These are phyloP conservation scores for Selaginella moellendorffii DNA, from an alignment of 75 land plant genomes.

Conservation along the genomic window DNA sequence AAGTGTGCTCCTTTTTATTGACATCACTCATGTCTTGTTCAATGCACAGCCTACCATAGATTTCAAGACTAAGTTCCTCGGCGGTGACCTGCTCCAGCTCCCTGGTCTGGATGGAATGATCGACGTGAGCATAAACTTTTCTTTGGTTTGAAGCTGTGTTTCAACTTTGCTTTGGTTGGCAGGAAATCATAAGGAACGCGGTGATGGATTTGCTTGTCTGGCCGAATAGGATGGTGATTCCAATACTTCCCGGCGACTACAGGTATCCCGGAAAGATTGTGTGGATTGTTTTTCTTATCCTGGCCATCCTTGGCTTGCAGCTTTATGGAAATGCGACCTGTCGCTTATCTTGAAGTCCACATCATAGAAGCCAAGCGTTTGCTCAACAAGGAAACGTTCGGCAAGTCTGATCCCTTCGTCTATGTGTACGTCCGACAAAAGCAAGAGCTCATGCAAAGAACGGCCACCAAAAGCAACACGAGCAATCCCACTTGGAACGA, in stretches of 20 bases:
- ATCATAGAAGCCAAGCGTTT: slow-evolving; percentile 21
- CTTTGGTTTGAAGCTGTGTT: not conserved
- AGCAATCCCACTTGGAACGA: slow-evolving; percentile 34
- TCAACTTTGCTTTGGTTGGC: not conserved
- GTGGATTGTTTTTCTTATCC: too few relatives aligned
- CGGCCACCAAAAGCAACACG: slow-evolving; percentile 24
- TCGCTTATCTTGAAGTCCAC: slow-evolving; percentile 23
- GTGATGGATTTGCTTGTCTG: slow-evolving; percentile 27
- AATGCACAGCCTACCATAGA: slow-evolving; percentile 24
- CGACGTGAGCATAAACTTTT: slow-evolving; percentile 21
- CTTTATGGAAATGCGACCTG: slow-evolving; percentile 23
- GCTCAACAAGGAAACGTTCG: slow-evolving; percentile 31
- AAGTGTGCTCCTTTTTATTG: slow-evolving; percentile 10
- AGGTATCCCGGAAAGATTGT: slow-evolving; percentile 12
- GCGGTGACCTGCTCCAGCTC: slow-evolving; percentile 25
- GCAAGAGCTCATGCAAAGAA: slow-evolving; percentile 26
- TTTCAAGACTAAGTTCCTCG: slow-evolving; percentile 25
- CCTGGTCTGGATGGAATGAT: slow-evolving; percentile 34
- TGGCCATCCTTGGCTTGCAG: too few relatives aligned
- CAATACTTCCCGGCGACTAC: slow-evolving; percentile 32
- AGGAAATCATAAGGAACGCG: slow-evolving; percentile 25
- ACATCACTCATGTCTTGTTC: slow-evolving; percentile 7
- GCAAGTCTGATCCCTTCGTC: slow-evolving; percentile 33
- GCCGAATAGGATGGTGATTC: slow-evolving; percentile 32
- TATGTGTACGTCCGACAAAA: slow-evolving; percentile 25